phyloP scores from a whole-genome alignment of 257 asterid species.

The Jaltomata sinuosa region DNA sequence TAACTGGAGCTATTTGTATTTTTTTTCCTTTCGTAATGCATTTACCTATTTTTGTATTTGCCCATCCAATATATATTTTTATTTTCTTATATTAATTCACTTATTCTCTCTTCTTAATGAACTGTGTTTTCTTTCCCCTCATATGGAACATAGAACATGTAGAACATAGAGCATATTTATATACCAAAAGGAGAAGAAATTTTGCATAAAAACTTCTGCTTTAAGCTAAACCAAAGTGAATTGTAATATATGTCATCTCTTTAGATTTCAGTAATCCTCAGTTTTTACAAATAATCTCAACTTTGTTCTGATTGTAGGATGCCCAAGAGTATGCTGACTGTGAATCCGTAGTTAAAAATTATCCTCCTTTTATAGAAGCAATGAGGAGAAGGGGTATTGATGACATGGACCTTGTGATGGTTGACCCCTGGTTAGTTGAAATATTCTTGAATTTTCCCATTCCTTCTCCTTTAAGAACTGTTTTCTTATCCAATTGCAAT shows the following conservation, averaged over 20 bases:
- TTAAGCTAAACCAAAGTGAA: neutral
- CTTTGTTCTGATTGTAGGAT: conserved; percentile 41
- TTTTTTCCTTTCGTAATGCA: neutral
- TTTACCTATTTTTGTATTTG: neutral
- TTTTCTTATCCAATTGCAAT: neutral
- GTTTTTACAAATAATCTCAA: neutral
- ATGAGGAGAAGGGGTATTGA: conserved; percentile 99
- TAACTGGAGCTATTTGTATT: neutral
- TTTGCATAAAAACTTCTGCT: neutral
- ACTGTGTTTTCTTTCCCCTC: neutral
- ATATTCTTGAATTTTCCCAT: neutral
- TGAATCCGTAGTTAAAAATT: conserved; percentile 85
- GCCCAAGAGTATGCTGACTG: conserved; percentile 98
- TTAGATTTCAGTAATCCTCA: neutral
- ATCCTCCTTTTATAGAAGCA: conserved; percentile 88
- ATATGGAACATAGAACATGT: neutral
- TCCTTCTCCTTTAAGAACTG: neutral
- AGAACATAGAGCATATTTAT: neutral
- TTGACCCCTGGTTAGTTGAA: conserved; percentile 82
- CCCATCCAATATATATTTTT: neutral
- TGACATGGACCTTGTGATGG: conserved; percentile 99
- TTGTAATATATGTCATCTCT: neutral
- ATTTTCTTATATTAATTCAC: neutral
- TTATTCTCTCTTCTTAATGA: neutral
- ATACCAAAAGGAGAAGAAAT: neutral